These are phyloP conservation scores for Pachysolen tannophilus DNA, from an alignment of 805 yeast genomes.

Conservation along the genomic window DNA sequence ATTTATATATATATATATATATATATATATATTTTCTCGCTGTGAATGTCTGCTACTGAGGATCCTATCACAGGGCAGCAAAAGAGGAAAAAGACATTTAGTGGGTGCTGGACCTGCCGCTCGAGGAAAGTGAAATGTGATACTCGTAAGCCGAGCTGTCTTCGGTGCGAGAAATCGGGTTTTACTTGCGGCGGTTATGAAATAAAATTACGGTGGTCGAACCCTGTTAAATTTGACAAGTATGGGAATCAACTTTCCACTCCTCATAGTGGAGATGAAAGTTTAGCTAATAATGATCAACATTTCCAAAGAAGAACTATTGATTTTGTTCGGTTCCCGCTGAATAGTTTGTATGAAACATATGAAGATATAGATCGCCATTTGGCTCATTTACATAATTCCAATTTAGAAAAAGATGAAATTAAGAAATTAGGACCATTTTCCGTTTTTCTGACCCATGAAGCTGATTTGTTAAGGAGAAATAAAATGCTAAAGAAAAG, in stretches of 20 bases:
- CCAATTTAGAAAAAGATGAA: constrained; percentile 30
- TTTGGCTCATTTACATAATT: constrained; percentile 45
- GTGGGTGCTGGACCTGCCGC: constrained; percentile 87
- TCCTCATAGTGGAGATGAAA: constrained; percentile 14
- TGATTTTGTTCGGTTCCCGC: constrained; percentile 65
- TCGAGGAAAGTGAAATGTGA: constrained; percentile 78
- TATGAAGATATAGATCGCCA: constrained; percentile 81
- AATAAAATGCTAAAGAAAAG: constrained; percentile 25
- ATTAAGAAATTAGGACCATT: constrained; percentile 69
- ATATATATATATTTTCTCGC: too few species aligned
- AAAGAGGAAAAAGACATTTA: constrained; percentile 60
- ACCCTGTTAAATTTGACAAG: constrained; percentile 42
- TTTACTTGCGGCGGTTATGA: constrained; percentile 76
- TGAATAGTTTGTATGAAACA: constrained; percentile 48
- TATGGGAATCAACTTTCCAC: constrained; percentile 30
- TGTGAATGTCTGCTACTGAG: background rate
- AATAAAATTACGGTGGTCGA: constrained; percentile 74
- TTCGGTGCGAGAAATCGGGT: constrained; percentile 61
- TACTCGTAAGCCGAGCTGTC: constrained; percentile 58
- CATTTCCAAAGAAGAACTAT: constrained; percentile 64
- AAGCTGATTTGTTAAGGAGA: too few species aligned
- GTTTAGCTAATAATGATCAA: constrained; percentile 30
- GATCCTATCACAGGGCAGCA: constrained; percentile 8
- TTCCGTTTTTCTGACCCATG: constrained; percentile 82
- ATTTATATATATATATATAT: too few species aligned